Percentiles rank a stretch among this genome's conserved stretches.
Conservation (phyloP, 768 basidiomycete species). For the Boletus sp. region DNA sequence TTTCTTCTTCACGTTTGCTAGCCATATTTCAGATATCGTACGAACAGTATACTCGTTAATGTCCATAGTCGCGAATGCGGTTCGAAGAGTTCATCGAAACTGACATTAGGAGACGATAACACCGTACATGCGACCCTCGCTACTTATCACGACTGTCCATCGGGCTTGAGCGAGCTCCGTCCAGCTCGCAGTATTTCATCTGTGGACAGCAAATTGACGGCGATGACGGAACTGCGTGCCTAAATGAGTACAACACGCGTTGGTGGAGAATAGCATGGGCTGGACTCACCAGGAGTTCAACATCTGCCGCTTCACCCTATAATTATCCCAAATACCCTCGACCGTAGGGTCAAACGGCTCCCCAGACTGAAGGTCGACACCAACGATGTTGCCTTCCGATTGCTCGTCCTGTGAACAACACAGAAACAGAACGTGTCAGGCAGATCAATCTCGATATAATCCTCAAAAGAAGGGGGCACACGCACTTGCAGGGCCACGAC, state of each 20-base stretch:
- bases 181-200: slow-evolving; percentile 94
- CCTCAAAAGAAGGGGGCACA: slow-evolving; percentile 4
- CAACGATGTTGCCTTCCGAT: slow-evolving; percentile 89
- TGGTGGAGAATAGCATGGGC: slow-evolving; percentile 7
- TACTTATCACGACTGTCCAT: slow-evolving; percentile 53
- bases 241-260: slow-evolving; percentile 26
- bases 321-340: slow-evolving; percentile 98
- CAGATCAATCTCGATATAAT: slow-evolving; percentile 10
- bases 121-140: slow-evolving; percentile 9
- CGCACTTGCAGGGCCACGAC: slow-evolving; percentile 86
- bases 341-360: slow-evolving; percentile 96
- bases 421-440: slow-evolving; percentile 1
- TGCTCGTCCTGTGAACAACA: slow-evolving; percentile 71
- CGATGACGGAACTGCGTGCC: slow-evolving; percentile 76
- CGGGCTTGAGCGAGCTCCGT: slow-evolving; percentile 81
- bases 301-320: slow-evolving; percentile 98
- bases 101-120: slow-evolving; percentile 22
- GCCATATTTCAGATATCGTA: slow-evolving; percentile 21
- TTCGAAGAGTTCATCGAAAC: slow-evolving; percentile 12
- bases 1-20: slow-evolving; percentile 9
- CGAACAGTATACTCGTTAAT: slow-evolving; percentile 30
- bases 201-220: slow-evolving; percentile 89
- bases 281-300: slow-evolving; percentile 83
- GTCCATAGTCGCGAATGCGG: slow-evolving; percentile 25
- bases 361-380: slow-evolving; percentile 88